Base-by-base conservation (phyloP, 2,329 filamentous ascomycete species). In the Pseudogymnoascus sp. region DNA sequence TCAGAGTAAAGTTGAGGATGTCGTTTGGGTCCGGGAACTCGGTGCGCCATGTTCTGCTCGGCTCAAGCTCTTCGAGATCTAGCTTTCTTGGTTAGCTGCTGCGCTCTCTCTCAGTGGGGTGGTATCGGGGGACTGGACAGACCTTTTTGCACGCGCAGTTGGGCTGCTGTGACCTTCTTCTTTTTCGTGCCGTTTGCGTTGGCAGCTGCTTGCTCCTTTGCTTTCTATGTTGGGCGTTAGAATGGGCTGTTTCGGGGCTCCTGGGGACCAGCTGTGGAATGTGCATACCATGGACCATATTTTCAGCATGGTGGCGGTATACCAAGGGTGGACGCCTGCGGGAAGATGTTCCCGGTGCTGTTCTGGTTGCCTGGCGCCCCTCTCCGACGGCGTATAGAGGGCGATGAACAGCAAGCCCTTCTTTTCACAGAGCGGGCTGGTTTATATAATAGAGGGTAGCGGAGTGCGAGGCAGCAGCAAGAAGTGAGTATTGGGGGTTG, bases 101-200 rank as follows among this genome's bases (percentile, higher is more conserved):
- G n/a, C 45, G 37, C 45, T 61, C 39, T 64, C 11, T 18, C 36
- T 31, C 10, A 16, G 14, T 23, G 29, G 14, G 40, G 3, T 11
- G 23, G 18, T n/a, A 34, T 64, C 26, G 66, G 62, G 40, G 34
- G 16, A 10, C 37, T 29, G 47, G 62, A 71, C 74, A 63, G 78
- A 96, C 93, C 95, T 84, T 96, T 96, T 78, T 97, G 95, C 66
- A 97, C 92, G 66, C 95, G 89, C 67, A 97, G 80, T 78, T 97
- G 93, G 63, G 95, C 95, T 16, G 95, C 91, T 21, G 95, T 97
- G 68, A 99, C 93, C 82, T 97, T 97, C 85, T 97, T 97, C 85
- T 97, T 97, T 81, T 92, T 96, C 63, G 86, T 84, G 14, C 87
- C 88, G 69, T 89, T 87, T 64, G 90, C 91, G 72, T 93, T 91